Base-by-base conservation (phyloP, 257 asterid species). In the Solanum tarijense region DNA sequence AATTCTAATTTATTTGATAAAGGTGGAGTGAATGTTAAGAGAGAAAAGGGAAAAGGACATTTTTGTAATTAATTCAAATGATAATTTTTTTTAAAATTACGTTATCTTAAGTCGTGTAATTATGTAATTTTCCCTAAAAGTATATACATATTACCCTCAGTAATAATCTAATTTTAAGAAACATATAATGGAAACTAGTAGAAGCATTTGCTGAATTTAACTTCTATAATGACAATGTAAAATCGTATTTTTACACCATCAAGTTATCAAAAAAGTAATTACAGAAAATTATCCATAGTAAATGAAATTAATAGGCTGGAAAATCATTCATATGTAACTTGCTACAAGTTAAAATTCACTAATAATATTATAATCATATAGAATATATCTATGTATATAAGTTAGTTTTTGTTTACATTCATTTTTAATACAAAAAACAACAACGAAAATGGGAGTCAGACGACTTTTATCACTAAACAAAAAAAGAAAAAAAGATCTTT, bases 81-180 rank as follows among this genome's bases (percentile, higher is more conserved):
- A 55, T 55, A 18, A 0, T 0, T 2, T 55, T 18, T 55, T 18
- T 0, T 2, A 16, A 48, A 5, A 55, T 55, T 18, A 18, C 0
- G 65, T 2, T 7, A 55, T 6, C n/a, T 18, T 18, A 55, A 18
- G 9, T 55, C 0, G n/a, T 55, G 4, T 18, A 18, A 18, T 18
- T 55, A 18, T 23, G 4, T 55, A 6, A 2, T 55, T 55, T 55
- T 18, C n/a, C 4, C 23, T 52, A 5, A 52, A 43, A 6, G 60
- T 48, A 48, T 14, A 14, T 48, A 14, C 60, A 48, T 48, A 52
- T 55, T 55, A 55, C 11, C 43, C 7, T 73, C 23, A 12, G 12
- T 23, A 73, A 21, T 20, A 73, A 4, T 39, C 60, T n/a, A 76
- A 12, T 76, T 39, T n/a, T 12, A 6, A 39, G n/a, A 39, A 34